phyloP scores from a whole-genome alignment of 2,329 filamentous ascomycete genomes.

The Colletotrichum echinochloae region DNA sequence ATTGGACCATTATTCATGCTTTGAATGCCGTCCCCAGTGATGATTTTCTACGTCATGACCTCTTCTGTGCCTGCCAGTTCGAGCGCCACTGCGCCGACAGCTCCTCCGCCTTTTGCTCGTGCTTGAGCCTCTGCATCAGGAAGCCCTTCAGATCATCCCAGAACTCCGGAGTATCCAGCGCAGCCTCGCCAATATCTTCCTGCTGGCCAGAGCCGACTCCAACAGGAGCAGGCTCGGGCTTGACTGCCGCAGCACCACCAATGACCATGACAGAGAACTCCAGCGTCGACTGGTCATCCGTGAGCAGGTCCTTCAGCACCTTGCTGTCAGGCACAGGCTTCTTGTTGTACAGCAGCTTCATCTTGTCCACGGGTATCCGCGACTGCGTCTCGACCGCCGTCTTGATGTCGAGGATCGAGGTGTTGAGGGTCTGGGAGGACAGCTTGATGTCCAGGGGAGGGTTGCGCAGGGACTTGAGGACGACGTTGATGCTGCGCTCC shows the following conservation, averaged over 20 bases:
- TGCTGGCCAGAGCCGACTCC: conserved; percentile 45
- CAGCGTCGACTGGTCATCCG: conserved; percentile 65
- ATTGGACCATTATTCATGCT: conserved; percentile 35
- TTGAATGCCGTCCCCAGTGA: conserved; percentile 9
- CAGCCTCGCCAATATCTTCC: conserved; percentile 54
- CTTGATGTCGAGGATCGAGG: conserved; percentile 85
- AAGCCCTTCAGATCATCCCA: conserved; percentile 89
- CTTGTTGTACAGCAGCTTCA: conserved; percentile 88
- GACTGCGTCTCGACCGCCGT: conserved; percentile 72
- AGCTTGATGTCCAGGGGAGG: conserved; percentile 77
- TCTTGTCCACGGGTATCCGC: conserved; percentile 77
- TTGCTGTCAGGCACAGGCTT: conserved; percentile 86
- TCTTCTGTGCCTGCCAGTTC: conserved; percentile 71
- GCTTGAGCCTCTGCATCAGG: conserved; percentile 81
- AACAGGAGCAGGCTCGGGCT: conserved; percentile 53
- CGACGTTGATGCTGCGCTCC: conserved; percentile 67
- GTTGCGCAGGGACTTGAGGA: conserved; percentile 82
- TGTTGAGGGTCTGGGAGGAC: conserved; percentile 70
- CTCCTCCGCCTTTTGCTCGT: conserved; percentile 73
- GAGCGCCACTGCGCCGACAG: conserved; percentile 75
- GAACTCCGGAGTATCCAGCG: conserved; percentile 79
- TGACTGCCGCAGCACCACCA: conserved; percentile 69
- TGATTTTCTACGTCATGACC: conserved; percentile 41
- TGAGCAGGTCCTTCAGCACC: conserved; percentile 78
- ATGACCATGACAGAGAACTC: conserved; percentile 93